A percentile compares a stretch with the other conserved stretches of the same genome.
Evolutionary conservation across 1,284 basidiomycete genomes (phyloP).

Genomic region (Thelephora terrestris): DNA sequence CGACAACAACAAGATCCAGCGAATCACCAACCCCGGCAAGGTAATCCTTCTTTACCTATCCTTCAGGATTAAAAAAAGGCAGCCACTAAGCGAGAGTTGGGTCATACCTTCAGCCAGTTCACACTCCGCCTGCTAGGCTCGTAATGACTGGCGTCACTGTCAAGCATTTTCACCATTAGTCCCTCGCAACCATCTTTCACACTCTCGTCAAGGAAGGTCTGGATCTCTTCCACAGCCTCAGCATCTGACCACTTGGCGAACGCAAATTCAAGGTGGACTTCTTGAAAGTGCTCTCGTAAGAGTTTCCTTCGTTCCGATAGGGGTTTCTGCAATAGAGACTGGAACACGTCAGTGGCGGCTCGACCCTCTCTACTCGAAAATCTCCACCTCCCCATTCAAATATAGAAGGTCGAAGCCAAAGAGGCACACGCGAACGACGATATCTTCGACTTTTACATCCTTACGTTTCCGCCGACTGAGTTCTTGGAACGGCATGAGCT

Average conservation of each 20-base stretch:
- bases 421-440: slow-evolving; percentile 91
- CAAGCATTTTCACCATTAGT: slow-evolving; percentile 98
- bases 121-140: slow-evolving; percentile 92
- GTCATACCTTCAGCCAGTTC: slow-evolving; percentile 91
- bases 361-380: not conserved
- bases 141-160: slow-evolving; percentile 85
- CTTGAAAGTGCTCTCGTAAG: slow-evolving; percentile 71
- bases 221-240: slow-evolving; percentile 89
- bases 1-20: slow-evolving; percentile 93
- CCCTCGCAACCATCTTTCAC: slow-evolving; percentile 98
- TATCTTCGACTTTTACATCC: slow-evolving; percentile 93
- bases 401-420: slow-evolving; percentile 95
- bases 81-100: not conserved
- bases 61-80: slow-evolving; percentile 1
- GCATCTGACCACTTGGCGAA: slow-evolving; percentile 90
- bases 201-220: slow-evolving; percentile 89
- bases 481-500: slow-evolving; percentile 96
- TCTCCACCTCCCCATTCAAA: slow-evolving; percentile 81
- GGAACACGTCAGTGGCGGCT: slow-evolving; percentile 1
- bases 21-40: slow-evolving; percentile 96
- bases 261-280: slow-evolving; percentile 84
- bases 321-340: slow-evolving; percentile 61
- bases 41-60: slow-evolving; percentile 93
- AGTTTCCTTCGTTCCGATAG: slow-evolving; percentile 71
- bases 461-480: slow-evolving; percentile 93